These are phyloP conservation scores for Acorus calamus DNA, from an alignment of 106 monocot species.

Conservation along the genomic window DNA sequence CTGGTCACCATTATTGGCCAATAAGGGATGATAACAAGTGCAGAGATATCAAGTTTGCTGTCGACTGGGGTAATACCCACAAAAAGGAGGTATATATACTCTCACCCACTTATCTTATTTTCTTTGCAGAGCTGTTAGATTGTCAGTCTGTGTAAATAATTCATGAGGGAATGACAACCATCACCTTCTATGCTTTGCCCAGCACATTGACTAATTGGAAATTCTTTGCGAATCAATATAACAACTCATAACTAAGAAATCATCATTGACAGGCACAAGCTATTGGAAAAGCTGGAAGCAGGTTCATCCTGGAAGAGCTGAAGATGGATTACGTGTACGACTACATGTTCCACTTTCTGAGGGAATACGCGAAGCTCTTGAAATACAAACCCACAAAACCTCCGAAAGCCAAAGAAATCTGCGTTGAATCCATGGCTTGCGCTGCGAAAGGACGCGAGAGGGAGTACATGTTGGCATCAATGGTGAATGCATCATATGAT, in stretches of 20 bases:
- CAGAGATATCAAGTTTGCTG: constrained; percentile 59
- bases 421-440: constrained; percentile 40
- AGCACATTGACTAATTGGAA: no score
- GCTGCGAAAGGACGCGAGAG: constrained; percentile 6
- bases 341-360: constrained; percentile 64
- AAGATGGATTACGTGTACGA: constrained; percentile 57
- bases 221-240: no score
- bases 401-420: constrained; percentile 28
- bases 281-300: constrained; percentile 33
- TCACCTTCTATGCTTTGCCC: no score
- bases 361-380: constrained; percentile 45
- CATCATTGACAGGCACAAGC: constrained; percentile 15
- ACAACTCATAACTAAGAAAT: no score
- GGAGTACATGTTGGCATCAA: constrained; percentile 33
- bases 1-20: constrained; percentile 77
- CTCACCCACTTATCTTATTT: neutral
- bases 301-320: constrained; percentile 39
- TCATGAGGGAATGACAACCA: no score
- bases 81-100: constrained; percentile 44
- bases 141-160: no score
- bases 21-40: constrained; percentile 37
- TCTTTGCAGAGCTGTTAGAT: no score
- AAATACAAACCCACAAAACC: constrained; percentile 39
- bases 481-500: constrained; percentile 15
- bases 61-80: constrained; percentile 68